Base-by-base conservation (phyloP, 2,329 filamentous ascomycete genomes). In the Graphiopsis chlorocephala region DNA sequence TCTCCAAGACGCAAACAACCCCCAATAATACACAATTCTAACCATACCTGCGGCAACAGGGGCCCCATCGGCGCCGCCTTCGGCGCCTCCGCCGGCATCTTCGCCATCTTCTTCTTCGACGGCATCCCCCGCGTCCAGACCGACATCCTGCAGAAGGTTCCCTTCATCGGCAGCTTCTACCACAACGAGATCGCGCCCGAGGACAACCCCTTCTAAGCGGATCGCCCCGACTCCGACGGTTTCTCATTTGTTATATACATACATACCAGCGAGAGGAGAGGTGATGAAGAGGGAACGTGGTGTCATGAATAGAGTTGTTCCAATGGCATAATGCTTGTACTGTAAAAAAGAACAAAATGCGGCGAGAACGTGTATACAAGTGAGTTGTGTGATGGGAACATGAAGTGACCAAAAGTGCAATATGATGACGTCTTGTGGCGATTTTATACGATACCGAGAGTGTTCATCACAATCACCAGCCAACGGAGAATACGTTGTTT, bases 61-160 rank as follows among this genome's bases (percentile, higher is more conserved):
- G 60, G 60, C 53, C 66, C 73, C 62, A 80, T 86, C 58, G 83
- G 81, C 52, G 82, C 77, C 62, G 80, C 80, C 55, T 87, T 88
- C 77, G 86, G 85, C 69, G 83, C 81, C 67, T 80, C 82, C 55
- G 81, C 83, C 48, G 86, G 84, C 68, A 78, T 85, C 74, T 85
- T 86, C 76, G 85, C 84, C 42, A 74, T 89, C 70, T 88, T 86
- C 80, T 86, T 89, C 82, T 85, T 88, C 78, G 84, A 85, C 71
- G 86, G 87, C 71, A 81, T 89, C 28, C 86, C 86, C 66, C 83
- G 82, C 72, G 85, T 89, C 53, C 81, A 85, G 73, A 81, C 63
- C 60, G 71, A 72, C 53, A 71, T 72, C 60, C 81, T 87, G 74
- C 79, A 82, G 76, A 84, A 86, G 78, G 70, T 88, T 25, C 86